phyloP scores from a whole-genome alignment of 176 grass and related monocot genomes.

The Bothriochloa decipiens region DNA sequence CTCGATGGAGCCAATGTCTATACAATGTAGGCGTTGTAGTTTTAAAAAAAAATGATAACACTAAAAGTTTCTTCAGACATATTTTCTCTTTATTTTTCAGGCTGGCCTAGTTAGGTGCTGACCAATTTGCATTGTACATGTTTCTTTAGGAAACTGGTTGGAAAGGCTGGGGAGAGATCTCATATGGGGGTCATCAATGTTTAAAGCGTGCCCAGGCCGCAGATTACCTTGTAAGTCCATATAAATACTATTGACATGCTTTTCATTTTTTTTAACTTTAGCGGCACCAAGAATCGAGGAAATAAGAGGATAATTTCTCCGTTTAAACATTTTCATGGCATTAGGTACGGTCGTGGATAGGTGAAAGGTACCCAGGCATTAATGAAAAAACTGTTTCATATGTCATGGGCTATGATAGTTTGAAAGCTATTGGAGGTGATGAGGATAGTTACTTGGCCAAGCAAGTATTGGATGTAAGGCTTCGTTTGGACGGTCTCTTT shows the following conservation, averaged over 20 bases:
- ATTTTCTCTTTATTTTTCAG: too few species aligned
- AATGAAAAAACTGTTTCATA: conserved; percentile 69
- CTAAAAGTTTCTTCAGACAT: not conserved
- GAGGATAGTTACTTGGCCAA: conserved; percentile 38
- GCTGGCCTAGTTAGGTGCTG: not conserved
- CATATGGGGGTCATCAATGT: conserved; percentile 78
- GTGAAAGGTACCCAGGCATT: conserved; percentile 72
- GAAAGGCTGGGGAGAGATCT: conserved; percentile 98
- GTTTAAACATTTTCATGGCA: conserved; percentile 25
- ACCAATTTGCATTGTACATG: not conserved
- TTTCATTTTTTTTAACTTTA: not conserved
- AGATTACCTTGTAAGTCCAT: conserved; percentile 75
- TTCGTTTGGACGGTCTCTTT: conserved; percentile 94
- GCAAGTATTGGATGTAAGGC: conserved; percentile 68
- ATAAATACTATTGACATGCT: conserved; percentile 6
- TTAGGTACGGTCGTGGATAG: conserved; percentile 90
- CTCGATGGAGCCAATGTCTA: not conserved
- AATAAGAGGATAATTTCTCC: conserved; percentile 12
- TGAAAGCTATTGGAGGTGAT: conserved; percentile 63
- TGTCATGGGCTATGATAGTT: conserved; percentile 76
- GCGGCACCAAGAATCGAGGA: not conserved
- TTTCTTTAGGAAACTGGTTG: conserved; percentile 73
- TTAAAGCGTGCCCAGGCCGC: conserved; percentile 81
- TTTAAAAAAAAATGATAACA: conserved; percentile 11
- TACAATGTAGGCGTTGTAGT: conserved; percentile 5